Conservation (phyloP, 2,329 filamentous ascomycete genomes). For the Fusarium nanum region DNA sequence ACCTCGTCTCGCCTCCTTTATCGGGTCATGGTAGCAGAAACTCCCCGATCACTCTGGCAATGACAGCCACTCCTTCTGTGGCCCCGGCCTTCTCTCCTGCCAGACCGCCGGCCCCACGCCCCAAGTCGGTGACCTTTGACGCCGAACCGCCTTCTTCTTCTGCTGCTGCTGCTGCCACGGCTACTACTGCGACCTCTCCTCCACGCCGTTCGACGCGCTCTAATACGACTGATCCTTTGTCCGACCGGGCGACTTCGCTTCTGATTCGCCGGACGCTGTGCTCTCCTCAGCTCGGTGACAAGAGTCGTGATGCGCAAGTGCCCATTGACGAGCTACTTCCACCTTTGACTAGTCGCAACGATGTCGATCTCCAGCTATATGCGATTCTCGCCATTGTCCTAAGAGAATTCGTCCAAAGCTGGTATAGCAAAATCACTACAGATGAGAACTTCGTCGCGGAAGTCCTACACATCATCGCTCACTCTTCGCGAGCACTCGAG, state of each 20-base stretch:
- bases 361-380: slow-evolving; percentile 93
- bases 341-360: slow-evolving; percentile 92
- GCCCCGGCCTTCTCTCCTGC: slow-evolving; percentile 39
- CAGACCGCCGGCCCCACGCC: slow-evolving; percentile 39
- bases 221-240: slow-evolving; percentile 64
- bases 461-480: slow-evolving; percentile 89
- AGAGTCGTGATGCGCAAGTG: slow-evolving; percentile 59
- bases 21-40: slow-evolving; percentile 46
- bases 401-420: slow-evolving; percentile 89
- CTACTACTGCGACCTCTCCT: slow-evolving; percentile 22
- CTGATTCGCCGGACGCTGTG: slow-evolving; percentile 88
- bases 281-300: slow-evolving; percentile 72
- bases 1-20: neutral
- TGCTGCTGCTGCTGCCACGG: slow-evolving; percentile 33
- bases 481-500: slow-evolving; percentile 89
- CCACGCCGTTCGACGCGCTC: slow-evolving; percentile 51
- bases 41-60: slow-evolving; percentile 41
- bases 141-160: slow-evolving; percentile 42
- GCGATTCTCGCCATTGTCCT: slow-evolving; percentile 90
- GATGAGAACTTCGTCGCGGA: slow-evolving; percentile 91
- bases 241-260: slow-evolving; percentile 81
- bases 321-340: slow-evolving; percentile 86
- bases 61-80: slow-evolving; percentile 44
- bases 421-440: slow-evolving; percentile 93
- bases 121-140: slow-evolving; percentile 41